A percentile compares a stretch with the other conserved stretches of the same genome.
Conservation (phyloP, 2,329 filamentous ascomycete genomes). For the Claviceps fusiformis region DNA sequence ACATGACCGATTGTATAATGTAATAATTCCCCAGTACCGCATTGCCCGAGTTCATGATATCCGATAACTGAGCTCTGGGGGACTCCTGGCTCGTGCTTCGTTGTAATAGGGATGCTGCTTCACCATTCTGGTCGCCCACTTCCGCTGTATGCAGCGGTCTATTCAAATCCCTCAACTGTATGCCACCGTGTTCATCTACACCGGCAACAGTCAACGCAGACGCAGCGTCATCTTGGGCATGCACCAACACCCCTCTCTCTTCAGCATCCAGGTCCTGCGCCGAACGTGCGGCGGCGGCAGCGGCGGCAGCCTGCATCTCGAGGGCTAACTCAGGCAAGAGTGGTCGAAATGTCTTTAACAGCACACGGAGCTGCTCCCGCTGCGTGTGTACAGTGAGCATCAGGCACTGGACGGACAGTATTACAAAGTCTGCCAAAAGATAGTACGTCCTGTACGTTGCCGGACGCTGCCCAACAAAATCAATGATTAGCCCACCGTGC, state of each 20-base stretch:
- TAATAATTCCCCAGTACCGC: conserved; percentile 40
- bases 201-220: conserved; percentile 16
- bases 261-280: conserved; percentile 42
- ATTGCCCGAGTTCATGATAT: conserved; percentile 41
- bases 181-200: conserved; percentile 25
- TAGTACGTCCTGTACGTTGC: conserved; percentile 43
- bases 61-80: conserved; percentile 26
- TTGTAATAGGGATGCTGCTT: conserved; percentile 15
- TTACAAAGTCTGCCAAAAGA: conserved; percentile 39
- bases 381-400: conserved; percentile 52
- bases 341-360: conserved; percentile 27
- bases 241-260: conserved; percentile 34
- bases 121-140: conserved; percentile 13
- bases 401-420: conserved; percentile 45
- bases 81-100: conserved; percentile 16
- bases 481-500: conserved; percentile 53
- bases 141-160: conserved; percentile 12
- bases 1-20: conserved; percentile 34
- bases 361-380: conserved; percentile 40
- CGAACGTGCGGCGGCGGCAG: conserved; percentile 12
- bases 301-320: conserved; percentile 9
- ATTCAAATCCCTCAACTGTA: conserved; percentile 29
- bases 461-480: conserved; percentile 54
- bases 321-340: conserved; percentile 17
- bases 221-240: conserved; percentile 6